phyloP scores from a whole-genome alignment of 768 basidiomycete species.

The Tulasnella sp. region DNA sequence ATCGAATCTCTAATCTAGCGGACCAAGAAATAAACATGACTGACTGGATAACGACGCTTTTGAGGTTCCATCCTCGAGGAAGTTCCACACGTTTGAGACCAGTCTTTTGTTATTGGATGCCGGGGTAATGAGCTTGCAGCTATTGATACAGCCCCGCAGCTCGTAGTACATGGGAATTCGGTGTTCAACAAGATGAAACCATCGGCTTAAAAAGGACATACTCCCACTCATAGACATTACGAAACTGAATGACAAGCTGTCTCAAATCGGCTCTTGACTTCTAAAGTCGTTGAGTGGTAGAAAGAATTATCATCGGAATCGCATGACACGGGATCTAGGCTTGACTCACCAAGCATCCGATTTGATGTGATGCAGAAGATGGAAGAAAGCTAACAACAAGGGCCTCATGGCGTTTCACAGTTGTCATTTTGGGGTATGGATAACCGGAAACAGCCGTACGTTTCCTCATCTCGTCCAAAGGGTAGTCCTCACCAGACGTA shows the following conservation, averaged over 20 bases:
- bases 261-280: neutral
- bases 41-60: neutral
- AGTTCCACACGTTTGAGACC: neutral
- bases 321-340: neutral
- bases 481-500: neutral
- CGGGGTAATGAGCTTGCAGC: neutral
- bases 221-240: neutral
- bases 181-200: too few relatives aligned
- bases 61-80: neutral
- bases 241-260: neutral
- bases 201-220: neutral
- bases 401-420: neutral
- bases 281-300: neutral
- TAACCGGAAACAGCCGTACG: neutral
- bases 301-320: neutral
- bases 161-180: too few relatives aligned
- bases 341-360: neutral
- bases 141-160: neutral
- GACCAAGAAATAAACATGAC: neutral
- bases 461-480: neutral
- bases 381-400: neutral
- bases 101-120: rapidly evolving
- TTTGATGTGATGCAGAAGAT: neutral
- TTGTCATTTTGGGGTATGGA: neutral
- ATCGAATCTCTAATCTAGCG: too few relatives aligned